phyloP scores from a whole-genome alignment of 257 asterid genomes.

The Phtheirospermum japonicum region DNA sequence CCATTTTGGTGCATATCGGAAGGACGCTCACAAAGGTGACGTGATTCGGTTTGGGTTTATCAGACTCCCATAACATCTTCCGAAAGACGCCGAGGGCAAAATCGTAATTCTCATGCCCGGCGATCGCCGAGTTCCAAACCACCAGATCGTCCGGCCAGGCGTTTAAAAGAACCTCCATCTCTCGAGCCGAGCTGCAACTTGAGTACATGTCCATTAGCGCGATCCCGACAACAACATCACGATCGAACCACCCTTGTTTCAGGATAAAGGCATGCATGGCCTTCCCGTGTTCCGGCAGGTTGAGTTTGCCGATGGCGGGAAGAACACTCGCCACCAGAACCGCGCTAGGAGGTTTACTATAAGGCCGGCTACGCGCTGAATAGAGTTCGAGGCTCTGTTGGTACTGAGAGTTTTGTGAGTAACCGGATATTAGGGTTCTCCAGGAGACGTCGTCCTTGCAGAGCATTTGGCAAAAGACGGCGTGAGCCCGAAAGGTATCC shows the following conservation, averaged over 20 bases:
- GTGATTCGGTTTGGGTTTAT: slow-evolving; percentile 28
- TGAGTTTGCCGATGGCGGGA: slow-evolving; percentile 35
- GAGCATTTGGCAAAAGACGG: slow-evolving; percentile 30
- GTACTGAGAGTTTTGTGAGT: slow-evolving; percentile 33
- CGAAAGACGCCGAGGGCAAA: slow-evolving; percentile 28
- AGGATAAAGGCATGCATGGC: slow-evolving; percentile 35
- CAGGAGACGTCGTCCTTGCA: slow-evolving; percentile 37
- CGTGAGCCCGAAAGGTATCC: slow-evolving; percentile 29
- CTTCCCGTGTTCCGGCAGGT: slow-evolving; percentile 31
- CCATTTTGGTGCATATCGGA: slow-evolving; percentile 38
- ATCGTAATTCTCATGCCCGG: slow-evolving; percentile 30
- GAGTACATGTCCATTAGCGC: slow-evolving; percentile 38
- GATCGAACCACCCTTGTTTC: slow-evolving; percentile 32
- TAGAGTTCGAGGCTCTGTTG: slow-evolving; percentile 26
- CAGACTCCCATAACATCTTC: slow-evolving; percentile 31
- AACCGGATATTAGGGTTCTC: slow-evolving; percentile 41
- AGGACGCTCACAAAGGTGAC: slow-evolving; percentile 38
- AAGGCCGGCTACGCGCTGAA: too few species aligned
- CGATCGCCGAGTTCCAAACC: slow-evolving; percentile 38
- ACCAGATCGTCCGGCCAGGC: slow-evolving; percentile 30
- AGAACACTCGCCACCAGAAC: slow-evolving; percentile 34
- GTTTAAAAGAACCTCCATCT: slow-evolving; percentile 23
- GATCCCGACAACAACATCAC: slow-evolving; percentile 34
- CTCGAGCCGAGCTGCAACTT: slow-evolving; percentile 28
- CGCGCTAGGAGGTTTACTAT: not conserved